Base-by-base conservation (phyloP, 2,329 filamentous ascomycete species). In the Dothiorella sarmentorum region DNA sequence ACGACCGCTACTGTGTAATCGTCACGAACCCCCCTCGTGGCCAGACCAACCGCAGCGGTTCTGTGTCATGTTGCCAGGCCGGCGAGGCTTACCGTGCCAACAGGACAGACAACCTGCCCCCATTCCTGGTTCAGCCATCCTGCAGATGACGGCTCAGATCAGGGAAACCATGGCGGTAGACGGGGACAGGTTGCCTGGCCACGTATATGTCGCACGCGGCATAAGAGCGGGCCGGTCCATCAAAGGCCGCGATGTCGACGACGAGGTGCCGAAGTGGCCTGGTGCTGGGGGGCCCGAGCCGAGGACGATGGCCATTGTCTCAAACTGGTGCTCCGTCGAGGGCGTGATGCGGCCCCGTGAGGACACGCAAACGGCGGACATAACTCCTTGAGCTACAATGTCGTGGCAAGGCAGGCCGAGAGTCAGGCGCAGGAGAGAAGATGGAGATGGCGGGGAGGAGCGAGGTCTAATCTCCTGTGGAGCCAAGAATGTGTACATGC, bases 221-320 rank as follows among this genome's bases (percentile, higher is more conserved):
- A 40, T 24, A 35, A 53, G 35, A 29, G 35, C 49, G 35, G 49
- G 33, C 49, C 49, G 49, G 24, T 40, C 49, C 22, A 53, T 15
- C n/a, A 40, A n/a, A n/a, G 10, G 33, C 7, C 15, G 17, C 7
- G 20, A 15, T 15, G 11, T 17, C 15, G 22, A 40, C 24, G 33
- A 13, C 18, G n/a, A 40, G n/a, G 9, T 11, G 22, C 17, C 49
- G 49, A 40, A 26, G 33, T 18, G 29, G 31, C 29, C 29, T 51
- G 18, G 3, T 51, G 45, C 27, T 31, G 18, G 17, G 27, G 2
- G n/a, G 11, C n/a, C 11, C 27, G 44, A 17, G 27, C 20, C 31
- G 40, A 47, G 18, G 42, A n/a, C 17, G 17, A 31, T 47, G 29
- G 55, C 24, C 55, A 38, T 58, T n/a, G 55, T 57, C 44, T 57